Percentiles rank a stretch among this genome's conserved stretches.
Evolutionary conservation across 2,329 filamentous ascomycete species (phyloP).

Genomic region (Cercospora sp.): DNA sequence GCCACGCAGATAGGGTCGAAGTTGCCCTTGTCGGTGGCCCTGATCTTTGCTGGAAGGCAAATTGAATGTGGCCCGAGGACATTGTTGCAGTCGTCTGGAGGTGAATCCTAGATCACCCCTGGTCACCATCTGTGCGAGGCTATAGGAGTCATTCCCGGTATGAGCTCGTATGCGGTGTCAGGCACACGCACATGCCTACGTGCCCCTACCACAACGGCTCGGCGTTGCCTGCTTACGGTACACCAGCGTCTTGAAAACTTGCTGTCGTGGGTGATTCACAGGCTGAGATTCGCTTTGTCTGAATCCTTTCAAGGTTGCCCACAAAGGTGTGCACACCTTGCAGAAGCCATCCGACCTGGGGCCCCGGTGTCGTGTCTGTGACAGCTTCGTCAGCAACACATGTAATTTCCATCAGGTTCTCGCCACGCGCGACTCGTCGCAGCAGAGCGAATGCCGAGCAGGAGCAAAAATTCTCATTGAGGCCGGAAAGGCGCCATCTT

Average conservation of each 20-base stretch:
- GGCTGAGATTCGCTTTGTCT: neutral
- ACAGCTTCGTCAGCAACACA: slow-evolving; percentile 2
- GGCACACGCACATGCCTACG: neutral
- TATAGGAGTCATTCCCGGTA: neutral
- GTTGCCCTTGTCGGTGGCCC: neutral
- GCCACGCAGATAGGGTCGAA: neutral
- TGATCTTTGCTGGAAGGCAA: neutral
- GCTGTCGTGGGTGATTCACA: neutral
- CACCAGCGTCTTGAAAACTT: neutral
- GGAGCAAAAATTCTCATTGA: slow-evolving; percentile 2
- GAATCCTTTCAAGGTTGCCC: neutral
- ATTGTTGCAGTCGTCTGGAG: neutral
- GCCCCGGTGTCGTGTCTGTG: neutral
- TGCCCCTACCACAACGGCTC: neutral
- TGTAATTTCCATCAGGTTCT: neutral
- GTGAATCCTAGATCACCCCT: neutral
- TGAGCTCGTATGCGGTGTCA: neutral
- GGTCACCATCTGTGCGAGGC: neutral
- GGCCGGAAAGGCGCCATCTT: slow-evolving; percentile 6
- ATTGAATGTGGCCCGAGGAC: neutral
- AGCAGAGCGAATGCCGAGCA: neutral
- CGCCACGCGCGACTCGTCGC: neutral
- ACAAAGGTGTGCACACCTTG: neutral
- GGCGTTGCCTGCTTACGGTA: neutral
- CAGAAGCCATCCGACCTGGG: neutral